Base-by-base conservation (phyloP, 805 yeast genomes). In the Wickerhamiella sergipiensis region DNA sequence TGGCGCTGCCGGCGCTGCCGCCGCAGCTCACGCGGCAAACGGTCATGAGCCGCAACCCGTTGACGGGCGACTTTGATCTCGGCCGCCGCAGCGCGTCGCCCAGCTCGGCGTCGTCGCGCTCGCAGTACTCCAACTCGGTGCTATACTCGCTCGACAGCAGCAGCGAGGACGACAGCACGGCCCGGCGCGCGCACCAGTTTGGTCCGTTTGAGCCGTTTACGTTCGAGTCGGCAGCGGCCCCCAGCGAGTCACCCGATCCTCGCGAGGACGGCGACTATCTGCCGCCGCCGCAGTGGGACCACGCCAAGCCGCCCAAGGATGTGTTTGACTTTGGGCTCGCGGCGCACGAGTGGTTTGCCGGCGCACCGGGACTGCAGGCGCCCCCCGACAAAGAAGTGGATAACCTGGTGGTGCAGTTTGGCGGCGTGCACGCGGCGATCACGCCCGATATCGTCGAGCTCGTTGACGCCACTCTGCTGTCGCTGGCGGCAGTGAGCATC, bases 1-100 rank as follows among this genome's bases (percentile, higher is more conserved):
- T 81, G 3, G 71, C 87, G 1, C 59, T 84, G 2, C 89, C 94
- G 0, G 72, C 74, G 50, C 76, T 79, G 1, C 75, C 84, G 0
- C 66, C 73, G 0, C 95, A 94, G 0, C 53, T 84, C 10, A 74
- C 72, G 8, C 61, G 68, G 13, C 75, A 72, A 13, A 73, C 81
- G 1, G 63, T 73, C 13, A 78, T 74, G 55, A 52, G 63, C 38
- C 57, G 76, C 15, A 62, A 61, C 36, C 58, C 58, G 8, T 55
- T 52, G 19, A 51, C 53, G 43, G 57, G 54, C 8, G 50, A 52
- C 15, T 51, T 55, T 3, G 59, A 57, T 21, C 44, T 53, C 18
- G 54, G 52, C 10, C 40, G 47, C 40, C 57, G 54, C 12, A 23
- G 17, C 19, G 23, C 33, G 5, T 22, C 33, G 19, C 19, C 40